Percentiles rank a stretch among this genome's conserved stretches.
phyloP scores from a whole-genome alignment of 257 asterid species.

The Parsonsia alboflavescens region DNA sequence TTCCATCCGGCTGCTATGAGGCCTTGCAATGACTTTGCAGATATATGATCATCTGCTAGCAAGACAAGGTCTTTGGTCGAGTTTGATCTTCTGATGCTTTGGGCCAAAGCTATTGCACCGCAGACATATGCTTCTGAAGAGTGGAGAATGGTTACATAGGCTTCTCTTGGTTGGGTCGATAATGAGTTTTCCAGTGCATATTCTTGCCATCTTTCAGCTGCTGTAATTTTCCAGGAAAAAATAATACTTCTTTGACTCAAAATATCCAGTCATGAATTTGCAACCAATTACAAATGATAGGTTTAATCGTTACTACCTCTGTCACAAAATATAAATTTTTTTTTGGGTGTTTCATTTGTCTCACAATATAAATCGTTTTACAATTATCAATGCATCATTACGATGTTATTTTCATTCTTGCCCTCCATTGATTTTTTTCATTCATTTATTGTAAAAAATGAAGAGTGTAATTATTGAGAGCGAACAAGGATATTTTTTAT shows the following conservation, averaged over 20 bases:
- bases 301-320: no score
- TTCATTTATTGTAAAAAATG: no score
- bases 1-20: conserved; percentile 39
- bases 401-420: no score
- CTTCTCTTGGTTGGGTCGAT: conserved; percentile 32
- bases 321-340: no score
- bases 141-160: conserved; percentile 36
- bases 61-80: conserved; percentile 37
- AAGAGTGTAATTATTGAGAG: no score
- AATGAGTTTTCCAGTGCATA: not conserved
- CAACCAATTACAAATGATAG: not conserved
- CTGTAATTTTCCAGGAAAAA: not conserved
- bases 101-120: conserved; percentile 41
- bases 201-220: conserved; percentile 17
- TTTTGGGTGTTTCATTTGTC: no score
- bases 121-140: conserved; percentile 44
- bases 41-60: conserved; percentile 30
- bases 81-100: conserved; percentile 31
- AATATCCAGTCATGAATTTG: not conserved
- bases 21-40: conserved; percentile 21
- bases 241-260: not conserved
- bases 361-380: no score
- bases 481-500: no score
- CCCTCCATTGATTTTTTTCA: no score
- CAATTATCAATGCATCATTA: no score